Percentiles rank a stretch among this genome's conserved stretches.
These are phyloP conservation scores for Curvularia sp. DNA, from an alignment of 2,329 filamentous ascomycete genomes.

Conservation along the genomic window DNA sequence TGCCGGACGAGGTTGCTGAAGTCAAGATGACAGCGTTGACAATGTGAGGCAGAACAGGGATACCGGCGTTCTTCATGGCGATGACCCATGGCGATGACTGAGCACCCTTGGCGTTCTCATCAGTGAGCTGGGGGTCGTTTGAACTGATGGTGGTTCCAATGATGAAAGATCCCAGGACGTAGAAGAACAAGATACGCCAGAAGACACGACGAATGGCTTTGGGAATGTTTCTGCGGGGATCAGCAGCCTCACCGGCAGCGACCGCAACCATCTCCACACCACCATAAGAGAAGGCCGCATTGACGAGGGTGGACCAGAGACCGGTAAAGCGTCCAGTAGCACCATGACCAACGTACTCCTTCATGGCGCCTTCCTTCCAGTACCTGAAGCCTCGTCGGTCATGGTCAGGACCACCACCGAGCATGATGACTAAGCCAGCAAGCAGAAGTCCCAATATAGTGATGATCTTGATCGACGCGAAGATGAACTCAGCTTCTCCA, in stretches of 20 bases:
- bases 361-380: constrained; percentile 69
- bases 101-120: constrained; percentile 50
- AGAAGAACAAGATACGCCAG: constrained; percentile 64
- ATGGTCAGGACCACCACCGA: constrained; percentile 46
- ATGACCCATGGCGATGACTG: constrained; percentile 61
- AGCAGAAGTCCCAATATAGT: constrained; percentile 46
- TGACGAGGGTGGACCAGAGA: constrained; percentile 62
- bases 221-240: constrained; percentile 56
- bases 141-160: constrained; percentile 68
- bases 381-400: constrained; percentile 66
- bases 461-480: constrained; percentile 59
- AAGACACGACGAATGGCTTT: constrained; percentile 63
- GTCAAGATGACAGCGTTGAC: constrained; percentile 80
- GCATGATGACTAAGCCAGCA: constrained; percentile 42
- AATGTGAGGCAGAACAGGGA: constrained; percentile 71
- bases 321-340: constrained; percentile 68
- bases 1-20: constrained; percentile 72
- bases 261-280: constrained; percentile 50
- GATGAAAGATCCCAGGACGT: constrained; percentile 58
- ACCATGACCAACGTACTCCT: constrained; percentile 59
- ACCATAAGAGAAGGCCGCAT: constrained; percentile 56
- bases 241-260: constrained; percentile 46
- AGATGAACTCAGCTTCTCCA: constrained; percentile 58
- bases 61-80: constrained; percentile 70
- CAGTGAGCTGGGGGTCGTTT: constrained; percentile 58